phyloP scores from a whole-genome alignment of 495 filamentous ascomycete species.

The Hypomontagnella monticulosa region DNA sequence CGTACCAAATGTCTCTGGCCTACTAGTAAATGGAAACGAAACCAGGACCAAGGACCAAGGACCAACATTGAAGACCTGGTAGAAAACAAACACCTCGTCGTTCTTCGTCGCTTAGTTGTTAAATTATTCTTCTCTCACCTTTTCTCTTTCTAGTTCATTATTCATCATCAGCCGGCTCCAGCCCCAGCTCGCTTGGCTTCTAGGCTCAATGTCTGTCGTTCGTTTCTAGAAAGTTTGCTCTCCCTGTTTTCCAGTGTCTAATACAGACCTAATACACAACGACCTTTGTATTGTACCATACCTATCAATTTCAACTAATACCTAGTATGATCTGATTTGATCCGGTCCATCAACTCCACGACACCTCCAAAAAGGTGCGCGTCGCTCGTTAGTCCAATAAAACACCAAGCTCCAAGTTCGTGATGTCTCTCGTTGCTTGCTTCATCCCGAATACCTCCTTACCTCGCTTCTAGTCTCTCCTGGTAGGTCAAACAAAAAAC shows the following conservation, averaged over 20 bases:
- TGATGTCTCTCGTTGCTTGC: constrained; percentile 18
- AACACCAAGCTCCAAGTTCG: constrained; percentile 24
- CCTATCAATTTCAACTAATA: not conserved
- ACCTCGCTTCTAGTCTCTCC: constrained; percentile 10
- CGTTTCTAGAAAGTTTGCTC: constrained; percentile 26
- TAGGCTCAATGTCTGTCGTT: constrained; percentile 21
- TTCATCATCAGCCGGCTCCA: constrained; percentile 3
- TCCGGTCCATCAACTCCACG: constrained; percentile 14
- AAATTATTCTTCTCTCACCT: constrained; percentile 3
- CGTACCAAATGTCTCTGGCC: constrained; percentile 39
- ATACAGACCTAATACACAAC: constrained; percentile 21
- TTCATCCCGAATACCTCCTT: constrained; percentile 2
- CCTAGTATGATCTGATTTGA: constrained; percentile 6
- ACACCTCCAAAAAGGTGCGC: constrained; percentile 13
- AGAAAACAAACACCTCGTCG: constrained; percentile 36
- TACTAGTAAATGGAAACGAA: constrained; percentile 17
- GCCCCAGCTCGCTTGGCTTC: not conserved
- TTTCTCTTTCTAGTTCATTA: constrained; percentile 2
- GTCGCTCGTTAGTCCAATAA: constrained; percentile 31
- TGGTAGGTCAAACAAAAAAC: constrained; percentile 15
- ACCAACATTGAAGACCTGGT: too few species aligned
- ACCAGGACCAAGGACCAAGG: too few species aligned
- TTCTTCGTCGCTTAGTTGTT: constrained; percentile 19
- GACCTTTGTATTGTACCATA: constrained; percentile 27
- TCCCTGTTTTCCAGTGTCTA: constrained; percentile 15